phyloP scores from a whole-genome alignment of 176 grass and related monocot genomes.

The Bromus sterilis region DNA sequence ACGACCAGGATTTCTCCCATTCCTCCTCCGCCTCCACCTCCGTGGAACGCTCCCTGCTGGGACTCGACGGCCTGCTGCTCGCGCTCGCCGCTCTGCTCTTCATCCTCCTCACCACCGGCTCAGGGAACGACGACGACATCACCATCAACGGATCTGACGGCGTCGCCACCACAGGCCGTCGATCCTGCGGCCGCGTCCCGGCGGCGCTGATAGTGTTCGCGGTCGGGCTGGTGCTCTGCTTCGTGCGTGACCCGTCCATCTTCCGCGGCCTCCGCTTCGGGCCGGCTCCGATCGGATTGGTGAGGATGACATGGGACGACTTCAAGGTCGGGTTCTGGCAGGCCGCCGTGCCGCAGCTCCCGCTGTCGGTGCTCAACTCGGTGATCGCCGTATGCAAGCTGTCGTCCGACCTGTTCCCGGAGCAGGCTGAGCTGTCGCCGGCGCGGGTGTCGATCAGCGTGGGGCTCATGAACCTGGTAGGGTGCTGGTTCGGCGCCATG shows the following conservation, averaged over 20 bases:
- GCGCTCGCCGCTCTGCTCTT: conserved; percentile 69
- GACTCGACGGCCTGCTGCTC: conserved; percentile 66
- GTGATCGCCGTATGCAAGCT: conserved; percentile 97
- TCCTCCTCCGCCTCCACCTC: conserved; percentile 53
- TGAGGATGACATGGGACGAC: conserved; percentile 46
- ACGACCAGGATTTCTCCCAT: conserved; percentile 61
- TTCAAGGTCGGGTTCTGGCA: conserved; percentile 75
- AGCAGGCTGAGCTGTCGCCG: conserved; percentile 44
- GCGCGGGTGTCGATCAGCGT: conserved; percentile 75
- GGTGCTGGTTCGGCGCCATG: conserved; percentile 98
- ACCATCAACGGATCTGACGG: not conserved
- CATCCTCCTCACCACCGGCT: conserved; percentile 60
- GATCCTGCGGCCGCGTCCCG: conserved; percentile 37
- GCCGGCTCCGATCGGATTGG: conserved; percentile 47
- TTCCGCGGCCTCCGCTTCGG: conserved; percentile 50
- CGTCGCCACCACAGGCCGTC: not conserved
- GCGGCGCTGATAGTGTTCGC: conserved; percentile 70
- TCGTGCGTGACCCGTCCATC: conserved; percentile 69
- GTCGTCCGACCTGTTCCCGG: conserved; percentile 84
- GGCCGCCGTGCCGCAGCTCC: conserved; percentile 76
- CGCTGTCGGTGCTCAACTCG: conserved; percentile 80
- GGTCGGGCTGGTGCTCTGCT: conserved; percentile 62
- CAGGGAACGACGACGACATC: conserved; percentile 44
- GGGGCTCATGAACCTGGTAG: conserved; percentile 75
- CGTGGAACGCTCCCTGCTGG: conserved; percentile 44